phyloP scores from a whole-genome alignment of 2,329 filamentous ascomycete species.

The Xenoacremonium recifei region DNA sequence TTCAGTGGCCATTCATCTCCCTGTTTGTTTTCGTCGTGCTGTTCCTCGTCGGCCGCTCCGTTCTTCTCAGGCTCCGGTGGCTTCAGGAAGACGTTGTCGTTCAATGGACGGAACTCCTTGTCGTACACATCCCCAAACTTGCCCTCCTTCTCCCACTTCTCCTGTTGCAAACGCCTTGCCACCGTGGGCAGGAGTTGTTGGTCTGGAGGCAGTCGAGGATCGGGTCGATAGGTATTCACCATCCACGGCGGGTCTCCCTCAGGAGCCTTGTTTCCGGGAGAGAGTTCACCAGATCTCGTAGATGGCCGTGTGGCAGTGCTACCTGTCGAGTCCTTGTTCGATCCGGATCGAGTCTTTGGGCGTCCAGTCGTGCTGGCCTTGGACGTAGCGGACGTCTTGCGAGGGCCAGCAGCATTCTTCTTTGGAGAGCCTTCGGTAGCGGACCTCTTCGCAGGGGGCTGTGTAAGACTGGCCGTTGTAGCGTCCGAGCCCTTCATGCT shows the following conservation, averaged over 20 bases:
- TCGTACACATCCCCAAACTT: slow-evolving; percentile 84
- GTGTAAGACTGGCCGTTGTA: slow-evolving; percentile 15
- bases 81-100: slow-evolving; percentile 56
- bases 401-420: slow-evolving; percentile 40
- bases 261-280: slow-evolving; percentile 60
- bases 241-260: slow-evolving; percentile 97
- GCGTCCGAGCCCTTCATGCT: slow-evolving; percentile 47
- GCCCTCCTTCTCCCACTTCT: slow-evolving; percentile 92
- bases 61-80: slow-evolving; percentile 40
- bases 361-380: slow-evolving; percentile 45
- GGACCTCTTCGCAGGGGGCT: slow-evolving; percentile 38
- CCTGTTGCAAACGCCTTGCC: slow-evolving; percentile 85
- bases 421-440: slow-evolving; percentile 54
- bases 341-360: slow-evolving; percentile 62
- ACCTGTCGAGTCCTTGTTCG: slow-evolving; percentile 45
- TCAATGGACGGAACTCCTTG: slow-evolving; percentile 81
- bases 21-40: slow-evolving; percentile 7
- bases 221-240: slow-evolving; percentile 90
- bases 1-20: slow-evolving; percentile 61
- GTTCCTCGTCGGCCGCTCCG: slow-evolving; percentile 10
- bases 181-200: slow-evolving; percentile 95
- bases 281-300: slow-evolving; percentile 60
- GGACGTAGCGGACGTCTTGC: slow-evolving; percentile 45
- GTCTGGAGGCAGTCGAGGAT: slow-evolving; percentile 89
- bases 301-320: slow-evolving; percentile 55